Percentiles rank a stretch among this genome's conserved stretches.
Evolutionary conservation across 768 basidiomycete genomes (phyloP).

Genomic region (Termitomyces titanicus): DNA sequence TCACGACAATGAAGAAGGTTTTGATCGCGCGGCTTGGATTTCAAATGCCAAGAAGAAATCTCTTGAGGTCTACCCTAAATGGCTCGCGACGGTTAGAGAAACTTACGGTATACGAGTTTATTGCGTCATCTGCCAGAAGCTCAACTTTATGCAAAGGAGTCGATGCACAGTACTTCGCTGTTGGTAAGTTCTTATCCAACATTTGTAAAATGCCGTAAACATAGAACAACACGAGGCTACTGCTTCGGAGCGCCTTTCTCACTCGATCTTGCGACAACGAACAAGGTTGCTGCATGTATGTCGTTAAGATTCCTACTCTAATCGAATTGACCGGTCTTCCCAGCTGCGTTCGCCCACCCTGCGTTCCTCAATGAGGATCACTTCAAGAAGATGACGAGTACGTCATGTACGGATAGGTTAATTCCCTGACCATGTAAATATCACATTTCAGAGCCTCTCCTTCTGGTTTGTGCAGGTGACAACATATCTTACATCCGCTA

Average conservation of each 20-base stretch:
- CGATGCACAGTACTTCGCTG: constrained; percentile 39
- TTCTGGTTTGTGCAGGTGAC: constrained; percentile 54
- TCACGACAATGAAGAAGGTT: constrained; percentile 33
- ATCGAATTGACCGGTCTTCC: not conserved
- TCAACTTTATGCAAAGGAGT: constrained; percentile 9
- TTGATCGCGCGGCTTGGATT: constrained; percentile 41
- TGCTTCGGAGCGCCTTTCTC: constrained; percentile 56
- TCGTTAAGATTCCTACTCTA: not conserved
- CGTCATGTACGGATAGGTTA: constrained; percentile 12
- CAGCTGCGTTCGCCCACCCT: constrained; percentile 59
- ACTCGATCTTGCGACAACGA: constrained; percentile 41
- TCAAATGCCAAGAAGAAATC: constrained; percentile 31
- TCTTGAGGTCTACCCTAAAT: constrained; percentile 37
- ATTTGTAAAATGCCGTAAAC: not conserved
- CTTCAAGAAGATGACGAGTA: constrained; percentile 45
- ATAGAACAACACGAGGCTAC: constrained; percentile 35
- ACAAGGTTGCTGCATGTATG: constrained; percentile 45
- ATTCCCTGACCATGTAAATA: not conserved
- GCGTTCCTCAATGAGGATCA: constrained; percentile 43
- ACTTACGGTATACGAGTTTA: constrained; percentile 35
- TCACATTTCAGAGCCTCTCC: constrained; percentile 41
- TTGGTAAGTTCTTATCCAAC: constrained; percentile 30
- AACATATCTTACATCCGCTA: not conserved
- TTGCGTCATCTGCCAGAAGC: not conserved
- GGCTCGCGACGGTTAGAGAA: constrained; percentile 48